Evolutionary conservation across 441 rosid genomes (phyloP).

Genomic region (Brassica hybrid): DNA sequence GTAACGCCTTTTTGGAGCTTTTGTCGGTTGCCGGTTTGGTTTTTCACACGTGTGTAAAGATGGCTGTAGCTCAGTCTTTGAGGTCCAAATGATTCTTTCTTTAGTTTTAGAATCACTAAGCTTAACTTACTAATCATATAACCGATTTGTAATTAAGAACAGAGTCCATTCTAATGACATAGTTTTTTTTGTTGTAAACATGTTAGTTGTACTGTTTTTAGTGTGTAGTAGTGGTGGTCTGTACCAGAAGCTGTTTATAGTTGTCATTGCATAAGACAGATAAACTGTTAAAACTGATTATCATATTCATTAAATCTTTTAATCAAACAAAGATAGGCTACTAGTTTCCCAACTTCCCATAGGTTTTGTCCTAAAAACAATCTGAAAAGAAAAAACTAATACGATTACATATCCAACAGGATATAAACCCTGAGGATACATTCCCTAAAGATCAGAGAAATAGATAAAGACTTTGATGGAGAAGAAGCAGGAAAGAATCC

Average conservation of each 20-base stretch:
- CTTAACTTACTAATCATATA: too few relatives aligned
- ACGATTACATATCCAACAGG: slow-evolving; percentile 17
- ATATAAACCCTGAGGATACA: slow-evolving; percentile 5
- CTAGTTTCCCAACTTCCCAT: not conserved
- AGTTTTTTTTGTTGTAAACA: too few relatives aligned
- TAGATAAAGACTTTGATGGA: slow-evolving; percentile 16
- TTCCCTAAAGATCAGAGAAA: slow-evolving; percentile 13
- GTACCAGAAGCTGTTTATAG: too few relatives aligned
- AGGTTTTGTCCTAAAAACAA: slow-evolving; percentile 1
- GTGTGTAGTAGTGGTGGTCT: too few relatives aligned
- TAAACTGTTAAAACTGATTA: too few relatives aligned
- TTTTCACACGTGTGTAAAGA: not conserved
- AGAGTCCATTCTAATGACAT: too few relatives aligned
- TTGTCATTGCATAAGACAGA: too few relatives aligned
- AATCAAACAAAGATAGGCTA: not conserved
- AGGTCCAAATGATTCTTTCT: too few relatives aligned
- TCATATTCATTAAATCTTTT: not conserved
- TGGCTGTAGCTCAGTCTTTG: not conserved
- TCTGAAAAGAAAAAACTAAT: not conserved
- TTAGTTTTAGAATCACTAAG: too few relatives aligned
- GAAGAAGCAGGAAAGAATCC: slow-evolving; percentile 21
- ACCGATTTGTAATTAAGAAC: too few relatives aligned
- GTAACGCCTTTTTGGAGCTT: too few relatives aligned
- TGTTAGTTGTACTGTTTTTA: too few relatives aligned
- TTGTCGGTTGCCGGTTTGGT: not conserved